Evolutionary conservation across 1,284 basidiomycete species (phyloP).

Genomic region (Gomphus bonarii): DNA sequence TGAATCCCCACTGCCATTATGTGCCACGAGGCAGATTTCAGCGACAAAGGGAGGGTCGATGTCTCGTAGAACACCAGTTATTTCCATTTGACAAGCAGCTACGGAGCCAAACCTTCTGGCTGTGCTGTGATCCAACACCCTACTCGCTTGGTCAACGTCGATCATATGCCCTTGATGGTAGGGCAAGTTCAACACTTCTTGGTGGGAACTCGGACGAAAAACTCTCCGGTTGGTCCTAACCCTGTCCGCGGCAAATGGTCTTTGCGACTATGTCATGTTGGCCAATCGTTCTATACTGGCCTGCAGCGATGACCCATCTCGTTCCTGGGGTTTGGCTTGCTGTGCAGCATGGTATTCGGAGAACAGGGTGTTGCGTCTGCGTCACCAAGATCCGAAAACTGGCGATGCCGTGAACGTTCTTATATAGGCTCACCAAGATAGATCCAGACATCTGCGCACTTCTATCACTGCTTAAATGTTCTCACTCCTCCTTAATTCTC

Average conservation of each 20-base stretch:
- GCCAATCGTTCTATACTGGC: neutral
- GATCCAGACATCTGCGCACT: neutral
- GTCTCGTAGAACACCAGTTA: neutral
- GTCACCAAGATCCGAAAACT: neutral
- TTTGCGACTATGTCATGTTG: neutral
- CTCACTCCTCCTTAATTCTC: neutral
- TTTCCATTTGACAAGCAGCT: neutral
- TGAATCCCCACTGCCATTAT: neutral
- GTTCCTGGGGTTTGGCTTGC: neutral
- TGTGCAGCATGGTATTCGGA: neutral
- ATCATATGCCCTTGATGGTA: neutral
- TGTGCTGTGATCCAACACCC: neutral
- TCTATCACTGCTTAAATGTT: neutral
- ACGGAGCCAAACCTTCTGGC: neutral
- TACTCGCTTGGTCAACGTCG: neutral
- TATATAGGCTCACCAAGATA: neutral
- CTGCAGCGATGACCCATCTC: neutral
- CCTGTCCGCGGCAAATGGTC: neutral
- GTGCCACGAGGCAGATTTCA: neutral
- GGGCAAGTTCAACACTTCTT: neutral
- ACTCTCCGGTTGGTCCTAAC: neutral
- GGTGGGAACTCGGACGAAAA: neutral
- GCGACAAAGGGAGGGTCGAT: neutral
- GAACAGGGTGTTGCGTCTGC: neutral
- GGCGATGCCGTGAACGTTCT: neutral